These are phyloP conservation scores for Gossypium bickii DNA, from an alignment of 345 rosid species.

Conservation along the genomic window DNA sequence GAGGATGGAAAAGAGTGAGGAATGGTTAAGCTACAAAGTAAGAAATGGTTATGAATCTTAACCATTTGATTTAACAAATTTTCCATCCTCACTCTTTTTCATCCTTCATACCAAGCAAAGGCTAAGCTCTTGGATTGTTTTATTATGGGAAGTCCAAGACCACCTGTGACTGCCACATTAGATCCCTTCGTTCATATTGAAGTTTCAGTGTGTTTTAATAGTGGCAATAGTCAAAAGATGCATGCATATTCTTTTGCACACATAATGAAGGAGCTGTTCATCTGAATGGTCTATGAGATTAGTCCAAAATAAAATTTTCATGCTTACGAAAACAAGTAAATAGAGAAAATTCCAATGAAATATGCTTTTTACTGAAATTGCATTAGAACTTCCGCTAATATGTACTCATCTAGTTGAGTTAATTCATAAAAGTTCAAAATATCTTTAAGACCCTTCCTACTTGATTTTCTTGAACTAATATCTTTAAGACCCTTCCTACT, in stretches of 20 bases:
- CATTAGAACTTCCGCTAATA: neutral
- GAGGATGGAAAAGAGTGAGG: no score
- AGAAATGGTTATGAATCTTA: no score
- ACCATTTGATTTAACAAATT: no score
- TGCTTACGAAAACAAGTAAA: neutral
- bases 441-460: neutral
- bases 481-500: neutral
- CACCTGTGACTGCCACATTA: neutral
- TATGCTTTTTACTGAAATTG: neutral
- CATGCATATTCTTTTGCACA: neutral
- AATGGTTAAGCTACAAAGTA: no score
- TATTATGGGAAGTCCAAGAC: neutral
- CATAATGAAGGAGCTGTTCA: neutral
- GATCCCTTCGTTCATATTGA: neutral
- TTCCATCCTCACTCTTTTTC: no score
- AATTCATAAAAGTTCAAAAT: neutral
- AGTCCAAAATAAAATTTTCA: neutral
- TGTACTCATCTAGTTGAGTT: neutral
- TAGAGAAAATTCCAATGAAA: neutral
- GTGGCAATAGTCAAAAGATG: neutral
- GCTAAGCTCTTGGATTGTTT: neutral
- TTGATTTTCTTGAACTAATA: constrained; percentile 1
- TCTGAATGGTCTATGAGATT: neutral
- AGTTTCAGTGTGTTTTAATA: neutral
- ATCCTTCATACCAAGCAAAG: no score